phyloP scores from a whole-genome alignment of 2,329 filamentous ascomycete genomes.

The Chrysoporthe deuterocubensis region DNA sequence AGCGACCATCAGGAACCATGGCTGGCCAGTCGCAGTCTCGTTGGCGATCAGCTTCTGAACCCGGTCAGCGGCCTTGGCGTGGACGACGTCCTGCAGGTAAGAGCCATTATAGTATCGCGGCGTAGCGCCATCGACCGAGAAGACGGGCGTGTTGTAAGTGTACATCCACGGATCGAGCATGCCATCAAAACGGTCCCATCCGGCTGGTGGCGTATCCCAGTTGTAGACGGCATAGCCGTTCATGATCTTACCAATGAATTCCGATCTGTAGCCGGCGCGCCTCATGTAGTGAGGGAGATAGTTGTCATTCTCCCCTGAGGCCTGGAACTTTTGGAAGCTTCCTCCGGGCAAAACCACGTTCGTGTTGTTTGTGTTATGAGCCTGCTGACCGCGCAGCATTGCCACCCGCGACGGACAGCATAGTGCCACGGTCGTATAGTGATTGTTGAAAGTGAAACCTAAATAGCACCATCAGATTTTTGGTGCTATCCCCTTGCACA shows the following conservation, averaged over 20 bases:
- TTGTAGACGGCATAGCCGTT: conserved; percentile 66
- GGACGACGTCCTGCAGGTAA: conserved; percentile 44
- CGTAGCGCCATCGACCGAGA: conserved; percentile 25
- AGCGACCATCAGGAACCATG: conserved; percentile 70
- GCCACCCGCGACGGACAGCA: conserved; percentile 67
- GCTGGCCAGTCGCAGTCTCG: conserved; percentile 37
- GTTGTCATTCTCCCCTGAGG: conserved; percentile 66
- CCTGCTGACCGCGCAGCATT: conserved; percentile 63
- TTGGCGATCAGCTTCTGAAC: conserved; percentile 25
- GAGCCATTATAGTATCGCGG: conserved; percentile 40
- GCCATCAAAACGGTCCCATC: conserved; percentile 28
- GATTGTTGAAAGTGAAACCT: conserved; percentile 43
- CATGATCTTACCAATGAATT: conserved; percentile 72
- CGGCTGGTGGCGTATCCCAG: conserved; percentile 51
- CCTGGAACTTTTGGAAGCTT: conserved; percentile 69
- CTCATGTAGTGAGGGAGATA: conserved; percentile 76
- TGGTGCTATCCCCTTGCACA: not conserved
- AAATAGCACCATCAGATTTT: not conserved
- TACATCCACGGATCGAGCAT: conserved; percentile 67
- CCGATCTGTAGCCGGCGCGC: conserved; percentile 69
- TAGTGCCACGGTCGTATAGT: conserved; percentile 64
- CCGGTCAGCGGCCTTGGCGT: conserved; percentile 39
- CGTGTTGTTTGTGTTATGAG: conserved; percentile 72
- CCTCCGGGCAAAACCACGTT: conserved; percentile 59
- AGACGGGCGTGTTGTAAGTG: conserved; percentile 59